phyloP scores from a whole-genome alignment of 2,329 filamentous ascomycete genomes.

The Arthrobotrys iridis region DNA sequence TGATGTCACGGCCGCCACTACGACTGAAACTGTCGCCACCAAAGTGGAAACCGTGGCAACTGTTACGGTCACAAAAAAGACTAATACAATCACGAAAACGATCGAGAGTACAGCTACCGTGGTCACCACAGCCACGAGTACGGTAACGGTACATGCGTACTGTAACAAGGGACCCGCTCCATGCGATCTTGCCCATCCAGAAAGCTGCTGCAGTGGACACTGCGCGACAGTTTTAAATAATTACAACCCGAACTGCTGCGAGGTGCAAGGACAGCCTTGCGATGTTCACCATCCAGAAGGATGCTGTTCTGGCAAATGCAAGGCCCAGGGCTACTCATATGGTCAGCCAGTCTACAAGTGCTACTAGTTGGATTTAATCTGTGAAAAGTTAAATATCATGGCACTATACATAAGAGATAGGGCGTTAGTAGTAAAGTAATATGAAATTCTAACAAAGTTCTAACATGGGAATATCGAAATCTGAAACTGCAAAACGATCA shows the following conservation, averaged over 20 bases:
- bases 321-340: neutral
- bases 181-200: neutral
- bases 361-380: neutral
- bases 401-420: no score
- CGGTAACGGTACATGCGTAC: neutral
- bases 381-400: no score
- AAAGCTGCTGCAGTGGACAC: neutral
- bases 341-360: neutral
- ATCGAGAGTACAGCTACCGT: neutral
- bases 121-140: neutral
- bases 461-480: no score
- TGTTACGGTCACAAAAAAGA: neutral
- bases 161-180: neutral
- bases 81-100: neutral
- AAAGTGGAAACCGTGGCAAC: neutral
- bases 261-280: neutral
- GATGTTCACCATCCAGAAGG: neutral
- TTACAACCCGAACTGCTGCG: neutral
- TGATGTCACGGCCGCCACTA: neutral
- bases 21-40: neutral
- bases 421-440: no score
- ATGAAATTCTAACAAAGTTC: no score
- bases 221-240: conserved; percentile 6
- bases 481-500: no score
- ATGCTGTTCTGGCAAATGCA: conserved; percentile 7